Evolutionary conservation across 192 early-diverging fungal species (phyloP).

Genomic region (Umbelopsis isabellina): DNA sequence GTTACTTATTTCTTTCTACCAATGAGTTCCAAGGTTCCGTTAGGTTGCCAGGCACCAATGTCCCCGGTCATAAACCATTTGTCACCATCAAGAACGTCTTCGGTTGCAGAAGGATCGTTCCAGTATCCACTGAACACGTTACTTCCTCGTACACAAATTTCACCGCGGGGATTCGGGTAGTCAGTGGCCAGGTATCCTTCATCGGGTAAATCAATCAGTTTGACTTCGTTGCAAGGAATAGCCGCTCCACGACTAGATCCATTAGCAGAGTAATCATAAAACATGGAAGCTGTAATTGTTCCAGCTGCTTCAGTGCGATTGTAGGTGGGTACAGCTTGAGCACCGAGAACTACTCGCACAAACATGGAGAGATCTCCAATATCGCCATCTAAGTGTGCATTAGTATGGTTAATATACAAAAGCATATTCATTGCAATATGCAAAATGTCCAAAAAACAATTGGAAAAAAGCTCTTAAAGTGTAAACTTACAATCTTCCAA

Average conservation of each 20-base stretch:
- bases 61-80: constrained; percentile 90
- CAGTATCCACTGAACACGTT: constrained; percentile 85
- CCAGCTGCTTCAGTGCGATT: constrained; percentile 41
- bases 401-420: background rate
- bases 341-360: constrained; percentile 62
- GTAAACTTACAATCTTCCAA: constrained; percentile 33
- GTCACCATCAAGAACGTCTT: constrained; percentile 71
- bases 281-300: constrained; percentile 39
- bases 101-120: constrained; percentile 72
- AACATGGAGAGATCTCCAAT: constrained; percentile 34
- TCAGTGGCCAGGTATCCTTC: constrained; percentile 75
- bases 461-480: no score
- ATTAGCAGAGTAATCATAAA: constrained; percentile 53
- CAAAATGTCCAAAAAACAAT: no score
- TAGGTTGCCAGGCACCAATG: constrained; percentile 58
- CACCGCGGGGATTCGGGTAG: constrained; percentile 79
- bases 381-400: background rate
- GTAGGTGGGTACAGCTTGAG: constrained; percentile 63
- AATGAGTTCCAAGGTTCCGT: constrained; percentile 37
- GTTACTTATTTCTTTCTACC: constrained; percentile 29
- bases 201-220: constrained; percentile 77
- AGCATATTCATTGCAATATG: background rate
- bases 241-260: constrained; percentile 62
- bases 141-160: constrained; percentile 82
- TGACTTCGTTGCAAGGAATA: constrained; percentile 70